A percentile compares a stretch with the other conserved stretches of the same genome.
These are phyloP conservation scores for Podaxis sp. DNA, from an alignment of 768 basidiomycete species.

Conservation along the genomic window DNA sequence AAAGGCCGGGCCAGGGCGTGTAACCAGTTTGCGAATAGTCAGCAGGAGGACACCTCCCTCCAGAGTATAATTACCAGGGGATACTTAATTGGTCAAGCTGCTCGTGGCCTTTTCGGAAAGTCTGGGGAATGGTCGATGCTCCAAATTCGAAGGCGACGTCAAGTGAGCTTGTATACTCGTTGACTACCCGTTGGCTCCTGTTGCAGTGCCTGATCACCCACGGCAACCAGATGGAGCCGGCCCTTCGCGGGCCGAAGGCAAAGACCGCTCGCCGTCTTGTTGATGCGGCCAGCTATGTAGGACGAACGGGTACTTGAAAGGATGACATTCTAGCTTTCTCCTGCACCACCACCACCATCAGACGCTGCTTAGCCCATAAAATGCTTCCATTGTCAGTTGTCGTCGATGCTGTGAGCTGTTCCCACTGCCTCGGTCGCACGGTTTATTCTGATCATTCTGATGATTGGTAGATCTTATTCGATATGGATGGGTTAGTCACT, in stretches of 20 bases:
- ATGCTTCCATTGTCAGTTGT: constrained; percentile 35
- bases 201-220: too few species aligned
- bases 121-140: too few species aligned
- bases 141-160: too few species aligned
- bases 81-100: too few species aligned
- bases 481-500: constrained; percentile 62
- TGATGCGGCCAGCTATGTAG: neutral
- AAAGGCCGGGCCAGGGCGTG: too few species aligned
- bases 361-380: neutral
- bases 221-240: neutral
- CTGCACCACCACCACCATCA: neutral
- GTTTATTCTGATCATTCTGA: neutral
- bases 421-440: neutral
- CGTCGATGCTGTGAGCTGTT: constrained; percentile 53
- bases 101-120: too few species aligned
- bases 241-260: neutral
- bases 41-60: too few species aligned
- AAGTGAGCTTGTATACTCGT: too few species aligned
- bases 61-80: too few species aligned
- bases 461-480: constrained; percentile 55
- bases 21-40: too few species aligned
- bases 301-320: neutral
- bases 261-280: too few species aligned
- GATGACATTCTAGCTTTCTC: neutral
- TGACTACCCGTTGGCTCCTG: too few species aligned